Evolutionary conservation across 306 rosid genomes (phyloP), one percentile per base, ranked within the genome.

Genomic region (Astragalus glycyphyllos): DNA sequence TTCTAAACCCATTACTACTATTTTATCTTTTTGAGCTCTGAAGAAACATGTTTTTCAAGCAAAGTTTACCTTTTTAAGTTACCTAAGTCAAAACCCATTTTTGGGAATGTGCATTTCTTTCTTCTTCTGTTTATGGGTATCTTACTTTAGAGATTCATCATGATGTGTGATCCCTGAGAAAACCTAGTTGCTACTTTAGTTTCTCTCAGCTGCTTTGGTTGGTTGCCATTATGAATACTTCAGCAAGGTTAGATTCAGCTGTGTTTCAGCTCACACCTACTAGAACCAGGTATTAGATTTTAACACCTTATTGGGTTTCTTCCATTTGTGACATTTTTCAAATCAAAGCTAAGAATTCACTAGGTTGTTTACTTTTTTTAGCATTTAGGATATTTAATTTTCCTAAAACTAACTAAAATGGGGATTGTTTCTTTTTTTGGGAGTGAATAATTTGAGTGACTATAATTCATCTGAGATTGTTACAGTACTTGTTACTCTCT

Each of bases 231-330:
- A 90, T 93, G 98, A 88, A 82, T 77, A 76, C 96, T 60, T 90
- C 89, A 31, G 74, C 83, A 71, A 81, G 69, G 81, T 79, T 93
- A 56, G 97, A 93, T 82, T 93, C 88, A 48, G 94, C 78, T 77
- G 71, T 89, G 51, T 93, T 93, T 84, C 98, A 88, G 72, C 96
- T 93, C 77, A 88, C 97, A 34, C 97, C 98, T 34, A 93, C 98
- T 68, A 88, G 97, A 81, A 93, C 98, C 49, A 90, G 98, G 98
- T 80, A 46, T 6, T 14, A n/a, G 12, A 16, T 46, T 66, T 56
- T 57, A 70, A 4, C 46, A 34, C 20, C 63, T 79, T 58, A 4
- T 9, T 32, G 65, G 56, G 31, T 23, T 58, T 48, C 55, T 46
- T 53, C 72, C 54, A 37, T 54, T 45, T 73, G 44, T 65, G 41